Evolutionary conservation across 495 filamentous ascomycete species (phyloP).

Genomic region (Parachaetomium inaequale): DNA sequence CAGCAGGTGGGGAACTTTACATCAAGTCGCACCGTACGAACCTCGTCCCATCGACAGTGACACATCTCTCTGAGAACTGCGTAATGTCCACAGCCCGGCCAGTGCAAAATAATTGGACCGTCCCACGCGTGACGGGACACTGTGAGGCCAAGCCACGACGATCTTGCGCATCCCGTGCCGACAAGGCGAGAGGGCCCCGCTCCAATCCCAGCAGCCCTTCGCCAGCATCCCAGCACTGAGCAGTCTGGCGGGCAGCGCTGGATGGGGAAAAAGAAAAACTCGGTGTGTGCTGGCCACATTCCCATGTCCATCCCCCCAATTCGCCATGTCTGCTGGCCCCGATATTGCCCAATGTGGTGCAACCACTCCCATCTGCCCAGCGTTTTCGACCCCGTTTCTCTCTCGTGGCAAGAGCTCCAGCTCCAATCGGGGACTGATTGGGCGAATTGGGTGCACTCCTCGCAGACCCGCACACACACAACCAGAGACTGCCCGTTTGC

Average conservation of each 20-base stretch:
- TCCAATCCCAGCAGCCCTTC: not conserved
- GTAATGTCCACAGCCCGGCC: not conserved
- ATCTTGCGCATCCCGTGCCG: not conserved
- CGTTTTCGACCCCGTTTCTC: not conserved
- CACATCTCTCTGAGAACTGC: too few relatives aligned
- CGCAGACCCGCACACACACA: constrained; percentile 8
- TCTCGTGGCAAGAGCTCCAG: not conserved
- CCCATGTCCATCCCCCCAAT: not conserved
- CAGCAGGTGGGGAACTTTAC: not conserved
- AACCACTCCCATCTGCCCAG: not conserved
- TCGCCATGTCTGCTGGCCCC: not conserved
- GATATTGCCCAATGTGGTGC: not conserved
- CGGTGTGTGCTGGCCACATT: not conserved
- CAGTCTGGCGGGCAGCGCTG: not conserved
- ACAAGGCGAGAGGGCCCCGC: not conserved
- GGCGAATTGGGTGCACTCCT: not conserved
- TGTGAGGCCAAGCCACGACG: not conserved
- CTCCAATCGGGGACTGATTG: not conserved
- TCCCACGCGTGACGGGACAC: not conserved
- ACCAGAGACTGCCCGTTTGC: not conserved
- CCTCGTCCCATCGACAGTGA: too few relatives aligned
- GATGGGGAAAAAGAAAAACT: not conserved
- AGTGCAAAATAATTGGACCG: not conserved
- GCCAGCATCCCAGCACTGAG: not conserved
- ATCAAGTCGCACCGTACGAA: too few relatives aligned